These are phyloP conservation scores for Ophiostoma novo-ulmi DNA, from an alignment of 2,329 filamentous ascomycete genomes.

Conservation along the genomic window DNA sequence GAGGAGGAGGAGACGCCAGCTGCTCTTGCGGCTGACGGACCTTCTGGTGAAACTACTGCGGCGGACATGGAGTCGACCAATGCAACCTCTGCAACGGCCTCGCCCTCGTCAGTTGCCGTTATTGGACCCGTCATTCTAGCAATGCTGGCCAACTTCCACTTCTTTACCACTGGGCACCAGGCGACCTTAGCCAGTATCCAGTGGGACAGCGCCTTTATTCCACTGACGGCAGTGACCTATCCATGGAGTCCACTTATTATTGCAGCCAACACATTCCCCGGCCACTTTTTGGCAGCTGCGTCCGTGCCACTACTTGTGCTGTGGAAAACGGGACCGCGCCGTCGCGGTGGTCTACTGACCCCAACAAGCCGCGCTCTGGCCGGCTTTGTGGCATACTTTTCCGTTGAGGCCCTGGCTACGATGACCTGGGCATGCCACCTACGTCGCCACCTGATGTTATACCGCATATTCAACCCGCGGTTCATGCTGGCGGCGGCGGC, in stretches of 20 bases:
- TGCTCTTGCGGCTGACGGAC: not conserved
- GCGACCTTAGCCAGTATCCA: constrained; percentile 82
- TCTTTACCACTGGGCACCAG: constrained; percentile 97
- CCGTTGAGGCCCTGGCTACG: constrained; percentile 75
- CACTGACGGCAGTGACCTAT: constrained; percentile 74
- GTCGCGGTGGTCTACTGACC: constrained; percentile 63
- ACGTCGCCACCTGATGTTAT: constrained; percentile 91
- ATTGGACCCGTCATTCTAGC: constrained; percentile 81
- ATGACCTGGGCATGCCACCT: constrained; percentile 87
- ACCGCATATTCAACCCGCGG: constrained; percentile 83
- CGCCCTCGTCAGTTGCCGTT: constrained; percentile 55
- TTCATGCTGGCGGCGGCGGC: constrained; percentile 77
- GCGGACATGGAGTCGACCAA: constrained; percentile 53
- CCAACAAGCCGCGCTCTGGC: constrained; percentile 65
- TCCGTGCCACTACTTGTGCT: constrained; percentile 75
- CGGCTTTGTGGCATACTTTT: constrained; percentile 76
- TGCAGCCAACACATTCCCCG: constrained; percentile 78
- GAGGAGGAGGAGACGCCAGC: constrained; percentile 33
- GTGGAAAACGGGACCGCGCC: constrained; percentile 83
- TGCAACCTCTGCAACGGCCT: constrained; percentile 46
- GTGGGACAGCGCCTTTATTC: constrained; percentile 93
- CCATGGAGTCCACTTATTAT: constrained; percentile 84
- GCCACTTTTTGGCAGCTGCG: constrained; percentile 75
- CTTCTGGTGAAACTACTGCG: not conserved
- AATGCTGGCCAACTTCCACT: constrained; percentile 88